phyloP scores from a whole-genome alignment of 306 rosid species.

The Sechiopsis laciniata region DNA sequence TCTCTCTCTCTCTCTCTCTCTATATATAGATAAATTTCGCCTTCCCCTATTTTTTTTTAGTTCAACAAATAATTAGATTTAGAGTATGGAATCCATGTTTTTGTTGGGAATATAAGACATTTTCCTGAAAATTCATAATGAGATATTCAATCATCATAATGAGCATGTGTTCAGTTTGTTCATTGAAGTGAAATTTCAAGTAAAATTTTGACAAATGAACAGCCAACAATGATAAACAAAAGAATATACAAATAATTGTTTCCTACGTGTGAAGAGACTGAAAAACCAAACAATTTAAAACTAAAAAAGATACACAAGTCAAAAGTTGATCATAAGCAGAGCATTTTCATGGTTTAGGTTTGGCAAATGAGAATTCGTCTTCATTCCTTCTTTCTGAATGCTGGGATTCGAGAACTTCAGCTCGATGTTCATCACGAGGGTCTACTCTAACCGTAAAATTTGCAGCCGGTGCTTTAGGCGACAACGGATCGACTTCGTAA shows the following conservation, averaged over 20 bases:
- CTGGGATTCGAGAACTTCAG: slow-evolving; percentile 26
- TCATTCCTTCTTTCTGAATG: slow-evolving; percentile 28
- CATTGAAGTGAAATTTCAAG: neutral
- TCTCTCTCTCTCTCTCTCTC: too few relatives aligned
- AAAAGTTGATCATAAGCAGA: neutral
- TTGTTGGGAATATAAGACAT: neutral
- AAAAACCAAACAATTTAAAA: neutral
- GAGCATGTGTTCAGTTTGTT: slow-evolving; percentile 11
- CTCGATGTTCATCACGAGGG: slow-evolving; percentile 12
- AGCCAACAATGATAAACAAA: slow-evolving; percentile 17
- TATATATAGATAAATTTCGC: too few relatives aligned
- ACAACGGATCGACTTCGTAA: neutral
- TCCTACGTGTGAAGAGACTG: neutral
- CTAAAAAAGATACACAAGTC: neutral
- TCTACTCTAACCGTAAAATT: slow-evolving; percentile 32
- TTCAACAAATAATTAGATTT: too few relatives aligned
- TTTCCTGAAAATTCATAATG: neutral
- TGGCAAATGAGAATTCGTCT: slow-evolving; percentile 47
- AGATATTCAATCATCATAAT: neutral
- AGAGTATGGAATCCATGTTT: neutral
- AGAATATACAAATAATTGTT: slow-evolving; percentile 17
- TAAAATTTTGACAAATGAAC: slow-evolving; percentile 4
- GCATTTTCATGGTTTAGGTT: slow-evolving; percentile 19
- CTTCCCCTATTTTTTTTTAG: too few relatives aligned
- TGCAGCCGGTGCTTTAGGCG: neutral